Percentiles rank a stretch among this genome's conserved stretches.
Evolutionary conservation across 352 stramenopile genomes (phyloP).

Genomic region (Phytophthora constricta): DNA sequence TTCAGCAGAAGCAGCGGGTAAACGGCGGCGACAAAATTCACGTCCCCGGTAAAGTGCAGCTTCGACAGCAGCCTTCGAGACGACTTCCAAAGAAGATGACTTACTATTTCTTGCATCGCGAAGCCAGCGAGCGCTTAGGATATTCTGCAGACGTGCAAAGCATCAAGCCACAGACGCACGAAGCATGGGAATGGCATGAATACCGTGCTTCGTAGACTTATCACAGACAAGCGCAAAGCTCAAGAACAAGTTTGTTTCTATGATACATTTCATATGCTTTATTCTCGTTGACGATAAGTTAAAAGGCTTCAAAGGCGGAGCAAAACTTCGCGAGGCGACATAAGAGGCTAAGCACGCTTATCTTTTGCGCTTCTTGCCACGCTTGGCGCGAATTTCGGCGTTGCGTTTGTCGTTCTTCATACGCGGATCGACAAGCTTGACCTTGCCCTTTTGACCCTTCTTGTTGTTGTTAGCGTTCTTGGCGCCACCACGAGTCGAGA

Average conservation of each 20-base stretch:
- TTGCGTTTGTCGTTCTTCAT: constrained; percentile 98
- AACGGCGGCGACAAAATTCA: not conserved
- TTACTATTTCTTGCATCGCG: constrained; percentile 71
- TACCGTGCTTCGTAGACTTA: constrained; percentile 13
- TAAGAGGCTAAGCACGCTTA: constrained; percentile 31
- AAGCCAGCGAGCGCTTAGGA: constrained; percentile 35
- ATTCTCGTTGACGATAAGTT: constrained; percentile 57
- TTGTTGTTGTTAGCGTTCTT: constrained; percentile 80
- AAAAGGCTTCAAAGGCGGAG: constrained; percentile 40
- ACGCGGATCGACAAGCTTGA: constrained; percentile 98
- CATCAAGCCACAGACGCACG: constrained; percentile 33
- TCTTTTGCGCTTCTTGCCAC: constrained; percentile 90
- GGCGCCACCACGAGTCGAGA: constrained; percentile 83
- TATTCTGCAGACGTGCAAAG: constrained; percentile 25
- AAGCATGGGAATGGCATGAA: constrained; percentile 57
- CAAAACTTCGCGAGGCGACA: constrained; percentile 35
- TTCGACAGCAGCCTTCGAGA: constrained; percentile 11
- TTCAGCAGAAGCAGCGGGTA: not conserved
- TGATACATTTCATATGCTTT: constrained; percentile 40
- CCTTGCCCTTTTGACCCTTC: constrained; percentile 76
- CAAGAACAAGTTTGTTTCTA: constrained; percentile 8
- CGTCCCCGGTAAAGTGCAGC: not conserved
- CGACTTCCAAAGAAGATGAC: constrained; percentile 10
- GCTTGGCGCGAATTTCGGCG: constrained; percentile 80
- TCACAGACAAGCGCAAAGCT: constrained; percentile 2